These are phyloP conservation scores for Galeopsis tetrahit DNA, from an alignment of 257 asterid species.

Conservation along the genomic window DNA sequence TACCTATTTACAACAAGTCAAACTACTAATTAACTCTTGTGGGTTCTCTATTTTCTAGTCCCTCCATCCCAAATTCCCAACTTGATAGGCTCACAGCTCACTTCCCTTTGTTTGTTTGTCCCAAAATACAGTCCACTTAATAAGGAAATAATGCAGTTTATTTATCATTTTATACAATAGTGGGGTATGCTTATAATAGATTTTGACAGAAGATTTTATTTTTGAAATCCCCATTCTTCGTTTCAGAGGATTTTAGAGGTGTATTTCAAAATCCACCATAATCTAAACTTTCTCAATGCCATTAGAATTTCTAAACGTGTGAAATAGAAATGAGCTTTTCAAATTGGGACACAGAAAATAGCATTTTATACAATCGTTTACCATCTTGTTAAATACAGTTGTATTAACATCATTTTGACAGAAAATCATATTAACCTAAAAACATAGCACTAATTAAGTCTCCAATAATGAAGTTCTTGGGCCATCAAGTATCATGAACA, in stretches of 20 bases:
- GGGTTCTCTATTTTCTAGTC: background rate
- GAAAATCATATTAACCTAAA: background rate
- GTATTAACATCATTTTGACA: background rate
- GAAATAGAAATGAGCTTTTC: background rate
- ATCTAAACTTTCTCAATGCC: background rate
- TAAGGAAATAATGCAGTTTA: background rate
- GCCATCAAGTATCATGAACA: background rate
- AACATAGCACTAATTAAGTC: background rate
- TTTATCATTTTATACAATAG: background rate
- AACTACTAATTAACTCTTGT: background rate
- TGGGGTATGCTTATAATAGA: background rate
- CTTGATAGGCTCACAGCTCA: background rate
- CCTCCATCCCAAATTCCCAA: background rate
- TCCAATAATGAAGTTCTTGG: background rate
- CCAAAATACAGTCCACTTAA: background rate
- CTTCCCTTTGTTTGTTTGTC: background rate
- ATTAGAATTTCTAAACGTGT: background rate
- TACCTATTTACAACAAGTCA: background rate
- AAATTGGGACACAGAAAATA: background rate
- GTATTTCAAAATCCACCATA: background rate
- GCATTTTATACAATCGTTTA: background rate
- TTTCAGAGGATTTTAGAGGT: background rate
- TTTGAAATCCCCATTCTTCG: background rate
- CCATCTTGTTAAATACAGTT: background rate
- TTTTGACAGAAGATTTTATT: background rate